Evolutionary conservation across 352 stramenopile species (phyloP).

Genomic region (Phytophthora pisi): DNA sequence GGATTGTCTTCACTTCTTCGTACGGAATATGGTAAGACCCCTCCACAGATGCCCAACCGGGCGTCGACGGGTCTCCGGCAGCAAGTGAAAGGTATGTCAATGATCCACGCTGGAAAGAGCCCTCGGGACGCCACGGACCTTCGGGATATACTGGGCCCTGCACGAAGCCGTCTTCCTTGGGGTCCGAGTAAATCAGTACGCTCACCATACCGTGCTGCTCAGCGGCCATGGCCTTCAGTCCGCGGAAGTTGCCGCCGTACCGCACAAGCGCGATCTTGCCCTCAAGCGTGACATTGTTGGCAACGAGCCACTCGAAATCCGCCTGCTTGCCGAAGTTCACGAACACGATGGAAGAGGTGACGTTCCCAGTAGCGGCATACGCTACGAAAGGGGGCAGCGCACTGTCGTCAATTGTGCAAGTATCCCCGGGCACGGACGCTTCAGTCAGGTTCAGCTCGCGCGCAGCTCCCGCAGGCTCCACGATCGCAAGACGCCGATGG

Average conservation of each 20-base stretch:
- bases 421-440: constrained; percentile 61
- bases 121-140: constrained; percentile 30
- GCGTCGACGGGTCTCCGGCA: constrained; percentile 64
- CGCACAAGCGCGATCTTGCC: constrained; percentile 71
- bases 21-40: constrained; percentile 44
- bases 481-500: constrained; percentile 41
- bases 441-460: constrained; percentile 60
- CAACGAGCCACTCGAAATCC: constrained; percentile 71
- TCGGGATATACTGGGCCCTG: constrained; percentile 66
- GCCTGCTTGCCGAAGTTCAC: constrained; percentile 82
- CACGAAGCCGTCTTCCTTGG: constrained; percentile 69
- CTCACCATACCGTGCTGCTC: constrained; percentile 59
- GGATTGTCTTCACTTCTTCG: constrained; percentile 63
- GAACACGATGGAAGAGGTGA: constrained; percentile 74
- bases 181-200: constrained; percentile 80
- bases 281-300: constrained; percentile 50
- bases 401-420: constrained; percentile 52
- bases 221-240: constrained; percentile 71
- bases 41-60: constrained; percentile 42
- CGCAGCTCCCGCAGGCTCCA: constrained; percentile 35
- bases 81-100: constrained; percentile 70
- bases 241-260: constrained; percentile 65
- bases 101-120: constrained; percentile 77
- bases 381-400: constrained; percentile 80
- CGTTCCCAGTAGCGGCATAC: constrained; percentile 74